Evolutionary conservation across 768 basidiomycete species (phyloP), one percentile per base, ranked within the genome.

Genomic region (Boletus huronensis): DNA sequence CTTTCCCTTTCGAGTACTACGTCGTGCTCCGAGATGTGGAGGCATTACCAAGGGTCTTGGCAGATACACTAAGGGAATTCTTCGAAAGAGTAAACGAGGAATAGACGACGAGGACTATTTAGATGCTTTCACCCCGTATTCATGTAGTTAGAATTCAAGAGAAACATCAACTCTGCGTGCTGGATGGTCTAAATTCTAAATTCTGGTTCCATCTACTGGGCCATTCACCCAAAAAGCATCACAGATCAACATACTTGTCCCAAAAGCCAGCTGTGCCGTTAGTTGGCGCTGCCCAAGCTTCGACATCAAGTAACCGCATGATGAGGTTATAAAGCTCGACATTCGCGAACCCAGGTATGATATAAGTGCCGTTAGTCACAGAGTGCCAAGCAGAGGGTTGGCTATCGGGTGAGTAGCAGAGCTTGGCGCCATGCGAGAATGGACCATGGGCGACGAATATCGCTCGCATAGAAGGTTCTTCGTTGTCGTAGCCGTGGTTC

Each of bases 1-100:
- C 92, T 3, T 98, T 98, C 81, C 97, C 97, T 0, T 98, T 98
- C 74, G 93, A 98, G 73, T 96, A 95, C 66, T 98, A 93, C 61
- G 88, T 98, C 45, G 86, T 99, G n/a, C 70, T 99, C 48, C 77
- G 94, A 55, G 82, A 88, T 59, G 92, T 96, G 41, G 93, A 96
- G 70, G 86, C 92, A 17, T 73, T 99, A 35, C 96, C 97, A 3
- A 90, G 94, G 52, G 91, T 97, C 13, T 74, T 99, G 60, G 80
- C 90, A 21, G 84, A 85, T 44, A 97, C 93, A 2, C 72, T 99
- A 55, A 88, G 90, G 64, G 94, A 98, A 70, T 99, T 93, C 68
- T 93, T 93, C 60, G 90, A 93, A 69, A 79, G 87, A 52, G 80
- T 91, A 50, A 86, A 88, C 9, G 90, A 89, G 60, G 81, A 85